Evolutionary conservation across 352 stramenopile genomes (phyloP).

Genomic region (Pythium chondricola): DNA sequence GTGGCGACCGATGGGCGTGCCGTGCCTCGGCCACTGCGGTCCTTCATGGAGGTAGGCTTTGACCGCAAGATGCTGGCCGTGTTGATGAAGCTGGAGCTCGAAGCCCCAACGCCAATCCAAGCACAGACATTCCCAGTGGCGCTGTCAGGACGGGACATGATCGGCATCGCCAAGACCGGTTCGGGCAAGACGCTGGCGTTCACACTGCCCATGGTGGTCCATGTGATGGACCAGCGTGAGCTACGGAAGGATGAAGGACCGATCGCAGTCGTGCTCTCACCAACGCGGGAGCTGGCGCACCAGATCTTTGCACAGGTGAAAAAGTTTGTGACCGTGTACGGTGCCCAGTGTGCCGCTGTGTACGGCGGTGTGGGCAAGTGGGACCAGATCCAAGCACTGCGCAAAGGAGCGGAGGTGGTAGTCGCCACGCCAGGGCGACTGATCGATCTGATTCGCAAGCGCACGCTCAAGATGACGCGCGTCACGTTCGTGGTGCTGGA

Average conservation of each 20-base stretch:
- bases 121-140: conserved; percentile 78
- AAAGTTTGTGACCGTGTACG: conserved; percentile 68
- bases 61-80: conserved; percentile 59
- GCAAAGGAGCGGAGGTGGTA: conserved; percentile 67
- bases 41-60: conserved; percentile 69
- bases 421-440: conserved; percentile 74
- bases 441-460: conserved; percentile 83
- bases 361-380: conserved; percentile 82
- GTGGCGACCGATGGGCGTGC: conserved; percentile 41
- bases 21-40: conserved; percentile 57
- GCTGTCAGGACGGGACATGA: conserved; percentile 68
- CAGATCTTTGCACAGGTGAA: conserved; percentile 83
- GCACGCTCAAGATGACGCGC: conserved; percentile 46
- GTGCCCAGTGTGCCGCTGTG: conserved; percentile 66
- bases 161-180: conserved; percentile 93
- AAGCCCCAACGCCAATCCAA: conserved; percentile 79
- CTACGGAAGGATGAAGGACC: conserved; percentile 67
- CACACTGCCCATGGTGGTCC: conserved; percentile 90
- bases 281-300: conserved; percentile 76
- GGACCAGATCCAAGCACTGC: conserved; percentile 74
- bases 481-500: conserved; percentile 87
- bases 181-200: conserved; percentile 98
- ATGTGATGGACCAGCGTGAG: conserved; percentile 85
- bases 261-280: conserved; percentile 73
- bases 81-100: conserved; percentile 64